Base-by-base conservation (phyloP, 352 stramenopile genomes). In the Phytophthora litchii region DNA sequence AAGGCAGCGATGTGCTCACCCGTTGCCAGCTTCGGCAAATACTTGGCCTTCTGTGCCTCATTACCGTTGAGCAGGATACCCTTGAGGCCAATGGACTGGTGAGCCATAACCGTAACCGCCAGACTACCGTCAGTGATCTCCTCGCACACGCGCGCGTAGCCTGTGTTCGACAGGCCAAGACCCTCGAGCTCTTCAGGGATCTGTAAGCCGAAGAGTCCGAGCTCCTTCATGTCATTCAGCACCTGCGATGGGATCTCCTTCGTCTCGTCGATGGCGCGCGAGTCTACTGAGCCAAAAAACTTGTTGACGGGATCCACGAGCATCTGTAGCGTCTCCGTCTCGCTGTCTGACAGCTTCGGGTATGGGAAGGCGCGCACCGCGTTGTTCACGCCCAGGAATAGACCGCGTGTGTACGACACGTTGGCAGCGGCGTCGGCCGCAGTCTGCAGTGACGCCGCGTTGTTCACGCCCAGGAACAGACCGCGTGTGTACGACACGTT, bases 31-130 rank as follows among this genome's bases (percentile, higher is more conserved):
- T 94, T 94, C 12, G 89, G 88, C 31, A 96, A 62, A 72, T 96
- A 97, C 64, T 96, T 93, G 37, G 76, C 69, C 78, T 96, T 89
- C 66, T 93, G 88, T 40, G 55, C 70, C 14, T 88, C 71, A 54
- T 91, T 96, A 44, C 88, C 88, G 60, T 92, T 92, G 46, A 96
- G 84, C 64, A 96, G 31, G 38, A 96, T 94, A 21, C 88, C 86
- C 69, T 95, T 94, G 34, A 94, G 70, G 5, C 88, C 88, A 21
- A 96, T 96, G 25, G 85, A 94, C 70, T 94, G 86, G 54, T 95
- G 86, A 5, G 88, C 84, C 84, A 95, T 94, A 66, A 95, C 77
- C 32, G 84, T 95, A 32, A 94, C 84, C 1, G 86, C 86, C 31
- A 92, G 57, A 60, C 70, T 86, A 27, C 72, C 81, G 51, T 95